Base-by-base conservation (phyloP, 176 grass and related monocot species). In the sorghum (Sorghum bicolor) region DNA sequence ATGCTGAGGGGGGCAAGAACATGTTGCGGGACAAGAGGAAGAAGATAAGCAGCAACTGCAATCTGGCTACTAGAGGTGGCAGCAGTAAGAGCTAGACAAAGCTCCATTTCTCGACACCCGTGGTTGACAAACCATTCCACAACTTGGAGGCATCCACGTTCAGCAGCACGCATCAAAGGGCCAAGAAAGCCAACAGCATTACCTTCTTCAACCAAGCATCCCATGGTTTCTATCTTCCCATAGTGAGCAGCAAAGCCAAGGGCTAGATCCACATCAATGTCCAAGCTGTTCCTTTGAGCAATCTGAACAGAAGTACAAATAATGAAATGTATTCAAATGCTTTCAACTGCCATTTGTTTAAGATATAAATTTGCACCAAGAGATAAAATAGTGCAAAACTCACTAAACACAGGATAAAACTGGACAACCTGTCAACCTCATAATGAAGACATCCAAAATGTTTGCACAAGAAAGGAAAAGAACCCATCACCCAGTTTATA, bases 261-360 rank as follows among this genome's bases (percentile, higher is more conserved):
- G 28, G 96, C 96, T 76, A 99, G 93, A 87, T 99, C 96, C 64
- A 92, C 93, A 76, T 99, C 96, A 40, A 99, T 89, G 86, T 99
- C 93, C 87, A 99, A 86, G 75, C 96, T 99, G 67, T 99, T 99
- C 65, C 84, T 75, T 78, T 94, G 96, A 87, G 93, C 93, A 90
- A 99, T 91, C 96, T 99, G 82, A 86, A 80, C 30, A 70, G 12
- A 83, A 52, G 31, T 70, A 62, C 36, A 90, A 80, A 78, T n/a
- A 85, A 76, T 79, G 37, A 79, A 79, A 80, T 79, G 58, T 14
- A 50, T 87, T 45, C 77, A 66, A 60, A 78, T n/a, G n/a, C n/a
- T 83, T 55, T 38, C 69, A 67, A 67, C 29, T 87, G 39, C 39
- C 13, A 67, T 66, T 79, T 32, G 6, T 74, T 74, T 0, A 67